phyloP scores from a whole-genome alignment of 2,329 filamentous ascomycete species.

The Microthyrium microscopicum region DNA sequence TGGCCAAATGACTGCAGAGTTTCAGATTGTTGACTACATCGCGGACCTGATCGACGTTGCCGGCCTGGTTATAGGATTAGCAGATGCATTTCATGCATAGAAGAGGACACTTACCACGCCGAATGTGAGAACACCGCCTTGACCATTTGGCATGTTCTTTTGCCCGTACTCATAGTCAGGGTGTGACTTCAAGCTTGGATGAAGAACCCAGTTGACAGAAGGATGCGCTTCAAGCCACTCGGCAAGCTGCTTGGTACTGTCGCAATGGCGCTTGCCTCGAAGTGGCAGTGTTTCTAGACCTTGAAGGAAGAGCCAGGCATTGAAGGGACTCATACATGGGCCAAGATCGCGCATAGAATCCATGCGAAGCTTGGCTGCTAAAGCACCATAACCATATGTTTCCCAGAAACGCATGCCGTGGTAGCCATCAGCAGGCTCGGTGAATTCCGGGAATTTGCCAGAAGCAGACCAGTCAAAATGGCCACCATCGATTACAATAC shows the following conservation, averaged over 20 bases:
- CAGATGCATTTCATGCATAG: neutral
- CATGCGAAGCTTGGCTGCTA: conserved; percentile 13
- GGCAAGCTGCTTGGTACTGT: conserved; percentile 13
- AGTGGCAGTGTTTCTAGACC: conserved; percentile 15
- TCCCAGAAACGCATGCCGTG: conserved; percentile 15
- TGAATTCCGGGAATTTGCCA: conserved; percentile 13
- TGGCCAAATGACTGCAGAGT: conserved; percentile 13
- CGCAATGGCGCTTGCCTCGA: conserved; percentile 12
- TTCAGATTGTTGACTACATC: conserved; percentile 14
- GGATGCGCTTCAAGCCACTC: conserved; percentile 13
- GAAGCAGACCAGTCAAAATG: conserved; percentile 14
- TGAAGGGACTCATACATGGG: conserved; percentile 13
- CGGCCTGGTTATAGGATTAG: conserved; percentile 4
- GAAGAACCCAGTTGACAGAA: conserved; percentile 14
- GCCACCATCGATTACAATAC: conserved; percentile 15
- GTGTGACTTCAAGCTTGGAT: conserved; percentile 14
- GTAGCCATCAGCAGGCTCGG: conserved; percentile 13
- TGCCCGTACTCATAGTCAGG: conserved; percentile 12
- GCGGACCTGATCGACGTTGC: conserved; percentile 12
- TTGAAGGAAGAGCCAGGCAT: conserved; percentile 13
- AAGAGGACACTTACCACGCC: conserved; percentile 10
- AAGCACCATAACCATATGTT: conserved; percentile 12
- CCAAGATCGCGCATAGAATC: conserved; percentile 15
- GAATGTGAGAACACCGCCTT: conserved; percentile 14
- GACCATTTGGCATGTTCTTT: conserved; percentile 12